Conservation (phyloP, 805 yeast species). For the Aciculoconidium aculeatum region DNA sequence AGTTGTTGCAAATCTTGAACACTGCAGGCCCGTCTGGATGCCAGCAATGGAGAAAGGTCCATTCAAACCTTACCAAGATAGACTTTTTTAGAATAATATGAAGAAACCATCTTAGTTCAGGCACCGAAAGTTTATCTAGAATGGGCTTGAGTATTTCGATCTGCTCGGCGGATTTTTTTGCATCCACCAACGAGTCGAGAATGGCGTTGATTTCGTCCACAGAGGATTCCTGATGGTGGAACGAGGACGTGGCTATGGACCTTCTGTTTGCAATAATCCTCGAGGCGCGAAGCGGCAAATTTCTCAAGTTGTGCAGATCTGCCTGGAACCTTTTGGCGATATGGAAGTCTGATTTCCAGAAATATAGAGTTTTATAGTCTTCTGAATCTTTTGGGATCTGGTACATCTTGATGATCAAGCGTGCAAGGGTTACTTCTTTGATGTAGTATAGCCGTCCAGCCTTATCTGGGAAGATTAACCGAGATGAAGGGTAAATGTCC, state of each 20-base stretch:
- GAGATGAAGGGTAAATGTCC: conserved; percentile 61
- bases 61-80: conserved; percentile 59
- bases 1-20: conserved; percentile 57
- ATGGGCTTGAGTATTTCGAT: conserved; percentile 43
- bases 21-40: conserved; percentile 74
- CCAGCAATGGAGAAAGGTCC: conserved; percentile 53
- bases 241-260: conserved; percentile 4
- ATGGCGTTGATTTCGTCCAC: conserved; percentile 25
- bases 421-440: conserved; percentile 58
- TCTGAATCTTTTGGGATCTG: conserved; percentile 55
- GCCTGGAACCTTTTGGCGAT: conserved; percentile 24
- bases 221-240: conserved; percentile 9
- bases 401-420: conserved; percentile 41
- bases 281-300: conserved; percentile 44
- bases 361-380: conserved; percentile 43
- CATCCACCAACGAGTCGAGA: conserved; percentile 23
- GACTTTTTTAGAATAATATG: conserved; percentile 57
- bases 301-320: conserved; percentile 42
- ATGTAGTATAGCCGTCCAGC: conserved; percentile 60
- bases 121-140: conserved; percentile 47
- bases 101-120: conserved; percentile 65
- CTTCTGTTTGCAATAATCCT: conserved; percentile 49
- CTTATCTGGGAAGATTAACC: conserved; percentile 55
- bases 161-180: conserved; percentile 30
- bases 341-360: conserved; percentile 34